phyloP scores from a whole-genome alignment of 2,329 filamentous ascomycete genomes.

The Tolypocladium album region DNA sequence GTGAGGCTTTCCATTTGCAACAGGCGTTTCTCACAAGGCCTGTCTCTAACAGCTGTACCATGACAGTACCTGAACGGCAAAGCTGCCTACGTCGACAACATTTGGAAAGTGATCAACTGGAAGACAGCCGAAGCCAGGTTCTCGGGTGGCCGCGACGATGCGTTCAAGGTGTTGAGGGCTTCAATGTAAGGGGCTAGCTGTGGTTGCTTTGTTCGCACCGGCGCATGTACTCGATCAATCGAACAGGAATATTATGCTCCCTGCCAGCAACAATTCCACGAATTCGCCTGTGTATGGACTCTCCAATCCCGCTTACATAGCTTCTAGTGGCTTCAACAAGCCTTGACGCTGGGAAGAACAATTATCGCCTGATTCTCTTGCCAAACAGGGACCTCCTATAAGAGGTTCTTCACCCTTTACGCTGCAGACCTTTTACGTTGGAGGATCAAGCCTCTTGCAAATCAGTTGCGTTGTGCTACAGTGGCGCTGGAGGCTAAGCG shows the following conservation, averaged over 20 bases:
- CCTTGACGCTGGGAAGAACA: not conserved
- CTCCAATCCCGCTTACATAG: not conserved
- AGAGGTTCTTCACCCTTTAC: not conserved
- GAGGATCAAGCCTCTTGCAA: not conserved
- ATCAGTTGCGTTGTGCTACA: not conserved
- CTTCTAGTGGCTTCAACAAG: not conserved
- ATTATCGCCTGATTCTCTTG: not conserved
- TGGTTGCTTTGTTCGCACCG: not conserved
- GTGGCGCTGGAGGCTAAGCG: not conserved
- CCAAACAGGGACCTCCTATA: not conserved
- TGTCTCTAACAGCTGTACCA: constrained; percentile 4
- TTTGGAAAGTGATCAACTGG: constrained; percentile 75
- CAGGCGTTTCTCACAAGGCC: not conserved
- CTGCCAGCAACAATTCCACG: not conserved
- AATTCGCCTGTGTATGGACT: not conserved
- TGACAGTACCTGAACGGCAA: constrained; percentile 66
- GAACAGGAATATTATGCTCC: no score
- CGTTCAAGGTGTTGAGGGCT: constrained; percentile 32
- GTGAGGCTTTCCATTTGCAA: constrained; percentile 22
- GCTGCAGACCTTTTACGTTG: not conserved
- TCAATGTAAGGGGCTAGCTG: constrained; percentile 19
- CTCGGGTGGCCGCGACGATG: constrained; percentile 33
- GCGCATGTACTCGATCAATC: not conserved
- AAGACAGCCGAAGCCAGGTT: constrained; percentile 56
- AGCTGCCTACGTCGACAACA: constrained; percentile 62